Conservation (phyloP, 768 basidiomycete species). For the Boletus tomentosulus region DNA sequence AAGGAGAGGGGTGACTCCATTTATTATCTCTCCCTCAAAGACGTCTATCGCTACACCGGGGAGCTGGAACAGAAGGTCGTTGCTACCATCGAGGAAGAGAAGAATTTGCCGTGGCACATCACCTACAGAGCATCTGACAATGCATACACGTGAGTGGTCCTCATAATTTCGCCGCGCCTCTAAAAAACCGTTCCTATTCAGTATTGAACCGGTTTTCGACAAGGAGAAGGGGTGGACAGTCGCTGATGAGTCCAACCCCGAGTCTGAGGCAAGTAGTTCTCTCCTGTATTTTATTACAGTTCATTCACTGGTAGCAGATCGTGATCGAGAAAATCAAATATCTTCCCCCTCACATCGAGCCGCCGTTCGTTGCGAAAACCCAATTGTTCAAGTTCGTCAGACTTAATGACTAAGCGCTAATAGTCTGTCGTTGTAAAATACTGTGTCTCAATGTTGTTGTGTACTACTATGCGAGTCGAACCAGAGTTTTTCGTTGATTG, state of each 20-base stretch:
- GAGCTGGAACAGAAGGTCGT: background rate
- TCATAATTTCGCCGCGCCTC: background rate
- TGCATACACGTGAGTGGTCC: background rate
- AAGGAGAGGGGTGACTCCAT: background rate
- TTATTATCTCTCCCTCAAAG: background rate
- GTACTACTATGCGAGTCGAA: background rate
- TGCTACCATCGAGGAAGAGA: background rate
- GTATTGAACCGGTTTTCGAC: background rate
- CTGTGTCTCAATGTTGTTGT: background rate
- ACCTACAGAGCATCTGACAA: background rate
- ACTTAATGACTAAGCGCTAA: background rate
- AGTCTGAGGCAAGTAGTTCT: background rate
- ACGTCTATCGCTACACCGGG: background rate
- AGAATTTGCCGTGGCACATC: background rate
- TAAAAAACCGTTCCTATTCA: background rate
- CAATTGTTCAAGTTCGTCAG: background rate
- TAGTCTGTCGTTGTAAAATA: background rate
- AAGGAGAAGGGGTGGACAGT: background rate
- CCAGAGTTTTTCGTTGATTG: background rate
- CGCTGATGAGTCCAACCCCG: background rate
- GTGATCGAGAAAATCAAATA: background rate
- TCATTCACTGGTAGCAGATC: background rate
- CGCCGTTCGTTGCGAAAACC: background rate
- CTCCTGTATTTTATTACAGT: background rate
- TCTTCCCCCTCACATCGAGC: background rate